A percentile compares a stretch with the other conserved stretches of the same genome.
phyloP scores from a whole-genome alignment of 495 filamentous ascomycete species.

The Sordaria brevicollis region DNA sequence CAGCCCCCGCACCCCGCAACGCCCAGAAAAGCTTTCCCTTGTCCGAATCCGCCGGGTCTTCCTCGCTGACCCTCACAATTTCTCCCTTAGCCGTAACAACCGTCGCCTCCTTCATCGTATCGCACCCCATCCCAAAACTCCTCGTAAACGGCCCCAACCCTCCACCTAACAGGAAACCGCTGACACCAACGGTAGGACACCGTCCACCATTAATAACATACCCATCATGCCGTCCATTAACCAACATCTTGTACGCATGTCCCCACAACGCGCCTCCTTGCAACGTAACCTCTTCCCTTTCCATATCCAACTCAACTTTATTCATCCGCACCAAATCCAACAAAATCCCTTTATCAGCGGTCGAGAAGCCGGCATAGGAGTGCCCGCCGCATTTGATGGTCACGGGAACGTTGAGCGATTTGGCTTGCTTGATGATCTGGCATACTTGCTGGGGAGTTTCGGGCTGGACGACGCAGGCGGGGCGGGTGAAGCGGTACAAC shows the following conservation, averaged over 20 bases:
- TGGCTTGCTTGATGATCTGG: background rate
- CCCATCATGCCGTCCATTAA: conserved; percentile 8
- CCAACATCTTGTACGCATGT: conserved; percentile 9
- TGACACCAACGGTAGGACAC: conserved; percentile 17
- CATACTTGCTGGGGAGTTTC: conserved; percentile 4
- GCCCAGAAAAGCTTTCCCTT: conserved; percentile 44
- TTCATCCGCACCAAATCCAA: conserved; percentile 12
- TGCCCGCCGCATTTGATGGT: conserved; percentile 16
- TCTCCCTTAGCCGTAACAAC: conserved; percentile 24
- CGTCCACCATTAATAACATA: conserved; percentile 16
- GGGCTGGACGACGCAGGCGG: conserved; percentile 16
- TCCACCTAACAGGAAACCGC: conserved; percentile 15
- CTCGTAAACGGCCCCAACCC: conserved; percentile 10
- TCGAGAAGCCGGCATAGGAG: conserved; percentile 17
- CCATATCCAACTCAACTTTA: conserved; percentile 7
- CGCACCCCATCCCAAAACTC: conserved; percentile 17
- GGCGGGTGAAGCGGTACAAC: conserved; percentile 10
- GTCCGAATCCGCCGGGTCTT: conserved; percentile 27
- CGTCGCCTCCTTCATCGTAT: conserved; percentile 10
- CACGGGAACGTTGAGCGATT: background rate
- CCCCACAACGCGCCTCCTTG: conserved; percentile 3
- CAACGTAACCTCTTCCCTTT: background rate
- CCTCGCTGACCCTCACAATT: conserved; percentile 30
- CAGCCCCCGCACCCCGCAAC: conserved; percentile 39
- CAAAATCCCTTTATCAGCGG: conserved; percentile 11